Base-by-base conservation (phyloP, 2,329 filamentous ascomycete genomes). In the Colletotrichum navitas region DNA sequence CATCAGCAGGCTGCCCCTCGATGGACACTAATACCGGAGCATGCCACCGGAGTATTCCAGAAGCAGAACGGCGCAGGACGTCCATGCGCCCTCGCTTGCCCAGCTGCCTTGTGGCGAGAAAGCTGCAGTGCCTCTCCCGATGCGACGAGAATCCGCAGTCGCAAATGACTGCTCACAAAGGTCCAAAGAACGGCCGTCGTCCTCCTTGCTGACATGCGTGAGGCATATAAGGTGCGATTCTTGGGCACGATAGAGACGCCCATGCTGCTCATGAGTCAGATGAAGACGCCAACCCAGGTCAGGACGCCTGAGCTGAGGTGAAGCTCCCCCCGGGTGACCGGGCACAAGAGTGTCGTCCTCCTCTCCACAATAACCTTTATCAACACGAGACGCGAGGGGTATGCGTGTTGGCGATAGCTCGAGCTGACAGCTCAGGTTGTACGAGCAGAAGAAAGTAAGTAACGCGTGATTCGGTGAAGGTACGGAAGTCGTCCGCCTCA, bases 321-420 rank as follows among this genome's bases (percentile, higher is more conserved):
- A 54, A 41, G 45, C 14, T 49, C 43, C 29, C 43, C 62, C 64
- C 70, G 65, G 47, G 55, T 72, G 55, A 71, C 60, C 47, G 32
- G 29, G 43, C 58, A 61, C 54, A 29, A 29, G 39, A 24, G 26
- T n/a, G 49, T 43, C 47, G 36, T 45, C 41, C 32, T 63, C 34
- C 12, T 52, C 43, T 71, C 21, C 16, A 26, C 26, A 36, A n/a
- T 36, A 26, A 29, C 56, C 61, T 64, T 70, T 36, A 54, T 58
- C 61, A 32, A 72, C 70, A 71, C 66, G 66, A 72, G 70, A 72
- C 70, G 61, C 56, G 61, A 66, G 66, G 49, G 62, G 56, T 54
- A 65, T 66, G 69, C 66, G 54, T 60, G 66, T 49, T 72, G 26
- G 45, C 62, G 41, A 26, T 56, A 65, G 43, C 56, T 32, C 65